Evolutionary conservation across 192 early-diverging fungal species (phyloP).

Genomic region (Spizellomyces punctatus): DNA sequence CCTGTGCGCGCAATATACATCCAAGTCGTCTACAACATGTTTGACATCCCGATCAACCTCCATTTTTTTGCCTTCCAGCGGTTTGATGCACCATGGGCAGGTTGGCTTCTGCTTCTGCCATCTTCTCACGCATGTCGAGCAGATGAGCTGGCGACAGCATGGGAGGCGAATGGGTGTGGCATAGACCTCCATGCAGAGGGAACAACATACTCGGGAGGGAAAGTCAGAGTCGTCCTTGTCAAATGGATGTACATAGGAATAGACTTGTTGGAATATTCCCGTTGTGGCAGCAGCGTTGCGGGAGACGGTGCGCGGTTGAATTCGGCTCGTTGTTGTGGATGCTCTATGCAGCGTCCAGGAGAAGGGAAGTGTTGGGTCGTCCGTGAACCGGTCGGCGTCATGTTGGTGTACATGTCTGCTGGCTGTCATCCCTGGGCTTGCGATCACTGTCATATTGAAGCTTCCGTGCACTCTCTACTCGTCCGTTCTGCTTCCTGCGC

Average conservation of each 20-base stretch:
- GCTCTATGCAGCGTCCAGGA: no score
- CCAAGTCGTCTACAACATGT: slow-evolving; percentile 27
- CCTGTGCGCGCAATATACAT: slow-evolving; percentile 23
- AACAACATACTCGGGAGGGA: slow-evolving; percentile 13
- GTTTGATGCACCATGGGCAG: slow-evolving; percentile 24
- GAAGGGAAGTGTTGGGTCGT: no score
- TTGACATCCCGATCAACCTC: slow-evolving; percentile 24
- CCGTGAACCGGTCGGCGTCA: no score
- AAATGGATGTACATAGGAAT: slow-evolving; percentile 34
- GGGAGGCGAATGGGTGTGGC: slow-evolving; percentile 21
- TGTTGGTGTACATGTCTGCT: no score
- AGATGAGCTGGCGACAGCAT: slow-evolving; percentile 21
- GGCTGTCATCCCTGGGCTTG: no score
- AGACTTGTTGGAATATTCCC: slow-evolving; percentile 4
- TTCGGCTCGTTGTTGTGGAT: neutral
- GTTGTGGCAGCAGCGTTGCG: slow-evolving; percentile 24
- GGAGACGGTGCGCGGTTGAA: slow-evolving; percentile 27
- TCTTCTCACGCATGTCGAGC: slow-evolving; percentile 32
- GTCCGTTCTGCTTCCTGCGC: no score
- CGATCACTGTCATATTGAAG: no score
- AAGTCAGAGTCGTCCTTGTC: slow-evolving; percentile 27
- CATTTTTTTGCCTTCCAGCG: slow-evolving; percentile 5
- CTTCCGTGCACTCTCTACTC: no score
- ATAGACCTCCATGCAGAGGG: slow-evolving; percentile 20
- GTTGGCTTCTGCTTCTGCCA: slow-evolving; percentile 9